Evolutionary conservation across 2,329 filamentous ascomycete genomes (phyloP), one percentile per base, ranked within the genome.

Genomic region (Herpotrichia juniperi): DNA sequence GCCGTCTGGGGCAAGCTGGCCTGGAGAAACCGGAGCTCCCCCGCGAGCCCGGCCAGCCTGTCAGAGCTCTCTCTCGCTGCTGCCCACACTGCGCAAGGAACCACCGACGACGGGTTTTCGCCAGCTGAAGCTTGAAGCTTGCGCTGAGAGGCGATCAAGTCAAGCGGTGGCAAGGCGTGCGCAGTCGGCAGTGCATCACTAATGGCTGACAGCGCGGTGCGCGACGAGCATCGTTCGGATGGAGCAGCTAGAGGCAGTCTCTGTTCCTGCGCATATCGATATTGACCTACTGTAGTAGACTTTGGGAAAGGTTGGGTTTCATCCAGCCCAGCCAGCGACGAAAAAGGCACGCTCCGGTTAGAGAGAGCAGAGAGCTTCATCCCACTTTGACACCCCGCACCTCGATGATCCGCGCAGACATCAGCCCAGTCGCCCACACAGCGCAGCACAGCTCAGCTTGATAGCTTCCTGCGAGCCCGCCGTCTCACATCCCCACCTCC

Each of bases 341-440:
- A 46, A 51, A 46, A 42, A 28, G 42, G 42, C 26, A 35, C 12
- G 22, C 35, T 48, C 39, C 39, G 30, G 45, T 30, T 22, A 37
- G 12, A 44, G 37, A 37, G 35, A 45, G 28, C 16, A 10, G 4
- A 10, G 11, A 5, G 10, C 40, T 24, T 19, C 16, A 9, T n/a
- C n/a, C 21, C n/a, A 19, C 34, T 32, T 25, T 7, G 2, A n/a
- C 7, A 21, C 14, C 6, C 34, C 24, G 46, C 46, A 7, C 46
- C 37, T 37, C n/a, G n/a, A n/a, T n/a, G n/a, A n/a, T n/a, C n/a
- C 53, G 47, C 53, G 53, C 59, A 56, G 55, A 57, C 57, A 53
- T 31, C 42, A 22, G 6, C 24, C 21, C 22, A 35, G n/a, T 17
- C 43, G 21, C 24, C 42, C 48, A 44, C n/a, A 30, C n/a, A n/a